These are phyloP conservation scores for Triticum aestivum DNA, from an alignment of 176 grass and related monocot species.

Conservation along the genomic window DNA sequence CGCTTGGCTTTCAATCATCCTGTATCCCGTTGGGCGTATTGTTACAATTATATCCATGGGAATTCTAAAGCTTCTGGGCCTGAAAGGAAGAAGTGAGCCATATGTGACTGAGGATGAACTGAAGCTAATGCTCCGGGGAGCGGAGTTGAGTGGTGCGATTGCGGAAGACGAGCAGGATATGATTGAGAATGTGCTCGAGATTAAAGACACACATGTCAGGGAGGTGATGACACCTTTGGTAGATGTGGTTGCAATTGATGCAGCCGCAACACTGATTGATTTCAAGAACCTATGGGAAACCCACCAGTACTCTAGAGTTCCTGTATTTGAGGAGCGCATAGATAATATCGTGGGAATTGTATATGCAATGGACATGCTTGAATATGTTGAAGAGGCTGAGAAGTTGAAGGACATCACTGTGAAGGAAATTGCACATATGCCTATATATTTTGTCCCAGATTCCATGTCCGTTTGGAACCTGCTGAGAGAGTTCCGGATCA, in stretches of 20 bases:
- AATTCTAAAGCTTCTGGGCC: conserved; percentile 89
- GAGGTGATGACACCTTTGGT: conserved; percentile 98
- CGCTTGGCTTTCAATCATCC: conserved; percentile 90
- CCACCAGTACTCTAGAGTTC: conserved; percentile 97
- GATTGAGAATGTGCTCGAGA: conserved; percentile 97
- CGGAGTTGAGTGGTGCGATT: conserved; percentile 95
- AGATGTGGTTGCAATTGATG: conserved; percentile 92
- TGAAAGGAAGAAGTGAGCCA: conserved; percentile 95
- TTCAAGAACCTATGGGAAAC: conserved; percentile 92
- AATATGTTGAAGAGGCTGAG: conserved; percentile 93
- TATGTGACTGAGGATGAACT: conserved; percentile 99
- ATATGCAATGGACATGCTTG: conserved; percentile 99
- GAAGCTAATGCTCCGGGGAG: conserved; percentile 95
- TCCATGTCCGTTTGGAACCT: conserved; percentile 98
- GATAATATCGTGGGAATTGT: conserved; percentile 99
- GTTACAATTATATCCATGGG: conserved; percentile 94
- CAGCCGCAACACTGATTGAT: conserved; percentile 72
- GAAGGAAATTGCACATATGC: conserved; percentile 82
- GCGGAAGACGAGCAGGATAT: conserved; percentile 99
- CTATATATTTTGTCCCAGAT: conserved; percentile 97
- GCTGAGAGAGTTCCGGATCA: conserved; percentile 90
- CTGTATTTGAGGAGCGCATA: conserved; percentile 97
- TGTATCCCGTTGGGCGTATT: conserved; percentile 94
- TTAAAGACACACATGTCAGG: conserved; percentile 96
- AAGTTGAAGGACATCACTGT: conserved; percentile 87